These are phyloP conservation scores for Calonectria fujianensis DNA, from an alignment of 2,329 filamentous ascomycete genomes.

Conservation along the genomic window DNA sequence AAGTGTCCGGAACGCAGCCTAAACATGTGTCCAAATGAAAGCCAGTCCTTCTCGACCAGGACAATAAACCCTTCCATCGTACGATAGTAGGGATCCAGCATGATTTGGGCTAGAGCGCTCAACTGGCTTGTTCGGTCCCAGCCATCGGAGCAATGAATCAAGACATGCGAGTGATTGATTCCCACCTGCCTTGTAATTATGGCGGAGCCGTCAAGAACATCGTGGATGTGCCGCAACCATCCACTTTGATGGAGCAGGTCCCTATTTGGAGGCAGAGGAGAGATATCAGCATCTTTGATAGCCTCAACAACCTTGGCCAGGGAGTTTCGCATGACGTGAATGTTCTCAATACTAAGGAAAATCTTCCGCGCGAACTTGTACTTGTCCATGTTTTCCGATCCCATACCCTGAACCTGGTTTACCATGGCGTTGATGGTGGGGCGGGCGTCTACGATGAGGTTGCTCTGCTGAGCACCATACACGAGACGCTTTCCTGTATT, in stretches of 20 bases:
- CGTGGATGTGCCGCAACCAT: slow-evolving; percentile 93
- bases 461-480: slow-evolving; percentile 94
- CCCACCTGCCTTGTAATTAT: slow-evolving; percentile 92
- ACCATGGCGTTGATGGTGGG: slow-evolving; percentile 95
- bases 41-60: slow-evolving; percentile 96
- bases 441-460: slow-evolving; percentile 95
- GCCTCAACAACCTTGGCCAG: slow-evolving; percentile 91
- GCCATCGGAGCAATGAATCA: slow-evolving; percentile 98
- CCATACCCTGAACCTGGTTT: slow-evolving; percentile 94
- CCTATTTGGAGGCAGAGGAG: slow-evolving; percentile 86
- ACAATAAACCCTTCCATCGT: slow-evolving; percentile 97
- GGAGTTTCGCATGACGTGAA: slow-evolving; percentile 97
- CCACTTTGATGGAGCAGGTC: slow-evolving; percentile 88
- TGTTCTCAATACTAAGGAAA: slow-evolving; percentile 97
- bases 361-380: slow-evolving; percentile 94
- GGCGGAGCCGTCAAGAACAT: slow-evolving; percentile 88
- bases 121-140: slow-evolving; percentile 99
- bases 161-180: slow-evolving; percentile 92
- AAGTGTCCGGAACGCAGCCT: slow-evolving; percentile 91
- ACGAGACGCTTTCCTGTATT: slow-evolving; percentile 79
- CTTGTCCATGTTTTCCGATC: slow-evolving; percentile 98
- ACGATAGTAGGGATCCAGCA: slow-evolving; percentile 95
- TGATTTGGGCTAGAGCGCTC: slow-evolving; percentile 91
- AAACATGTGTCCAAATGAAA: slow-evolving; percentile 99
- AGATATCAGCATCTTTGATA: slow-evolving; percentile 93